Evolutionary conservation across 2,329 filamentous ascomycete species (phyloP).

Genomic region (Aspergillus sp.): DNA sequence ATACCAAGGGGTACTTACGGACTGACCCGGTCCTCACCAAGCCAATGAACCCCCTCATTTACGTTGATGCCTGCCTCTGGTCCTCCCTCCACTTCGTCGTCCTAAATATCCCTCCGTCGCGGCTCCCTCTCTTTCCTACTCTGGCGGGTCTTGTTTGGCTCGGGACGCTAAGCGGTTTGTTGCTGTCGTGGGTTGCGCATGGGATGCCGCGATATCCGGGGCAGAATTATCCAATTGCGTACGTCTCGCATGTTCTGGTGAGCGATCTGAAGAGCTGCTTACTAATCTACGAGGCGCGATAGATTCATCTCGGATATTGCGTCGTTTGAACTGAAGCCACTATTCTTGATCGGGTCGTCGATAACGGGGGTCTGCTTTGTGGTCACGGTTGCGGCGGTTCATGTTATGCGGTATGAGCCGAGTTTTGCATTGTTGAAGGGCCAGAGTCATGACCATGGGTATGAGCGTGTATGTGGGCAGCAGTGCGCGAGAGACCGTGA

Average conservation of each 20-base stretch:
- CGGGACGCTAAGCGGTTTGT: constrained; percentile 11
- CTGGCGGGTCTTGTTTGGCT: constrained; percentile 14
- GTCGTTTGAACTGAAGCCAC: constrained; percentile 14
- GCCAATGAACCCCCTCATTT: neutral
- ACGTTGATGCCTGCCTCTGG: constrained; percentile 5
- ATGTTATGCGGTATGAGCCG: constrained; percentile 16
- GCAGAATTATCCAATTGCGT: constrained; percentile 8
- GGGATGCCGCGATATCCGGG: constrained; percentile 14
- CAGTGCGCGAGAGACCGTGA: no score
- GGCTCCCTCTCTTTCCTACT: constrained; percentile 13
- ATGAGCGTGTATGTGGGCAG: neutral
- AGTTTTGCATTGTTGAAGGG: constrained; percentile 10
- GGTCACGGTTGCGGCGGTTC: constrained; percentile 12
- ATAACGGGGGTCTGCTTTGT: constrained; percentile 14
- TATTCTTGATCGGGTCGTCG: constrained; percentile 15
- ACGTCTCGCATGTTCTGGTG: neutral
- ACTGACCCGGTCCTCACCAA: neutral
- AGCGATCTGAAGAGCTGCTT: neutral
- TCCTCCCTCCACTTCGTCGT: constrained; percentile 10
- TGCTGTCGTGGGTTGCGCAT: constrained; percentile 13
- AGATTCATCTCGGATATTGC: constrained; percentile 18
- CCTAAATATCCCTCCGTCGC: constrained; percentile 14
- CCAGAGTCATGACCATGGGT: neutral
- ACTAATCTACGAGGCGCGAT: no score
- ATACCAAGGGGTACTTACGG: no score